Evolutionary conservation across 2,329 filamentous ascomycete species (phyloP), one percentile per base, ranked within the genome.

Genomic region (Aspergillus melleus): DNA sequence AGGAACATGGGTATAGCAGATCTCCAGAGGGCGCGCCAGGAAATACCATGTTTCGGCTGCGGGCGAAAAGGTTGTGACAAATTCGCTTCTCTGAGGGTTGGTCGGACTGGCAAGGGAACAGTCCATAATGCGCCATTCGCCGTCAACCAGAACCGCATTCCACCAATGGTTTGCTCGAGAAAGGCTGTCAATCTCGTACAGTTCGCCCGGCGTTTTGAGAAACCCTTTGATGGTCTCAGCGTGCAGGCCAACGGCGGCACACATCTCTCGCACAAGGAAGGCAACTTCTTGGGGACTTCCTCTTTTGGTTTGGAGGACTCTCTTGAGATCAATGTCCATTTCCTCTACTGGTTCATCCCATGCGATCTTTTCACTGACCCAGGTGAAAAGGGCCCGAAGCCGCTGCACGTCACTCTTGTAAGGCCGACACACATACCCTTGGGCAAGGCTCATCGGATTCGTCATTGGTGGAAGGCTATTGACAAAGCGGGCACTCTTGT

Each of bases 291-390:
- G 87, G 20, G 92, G 89, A 65, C 90, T 96, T 5, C 88, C 95
- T 62, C 93, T 85, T 74, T 90, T 93, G 19, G 87, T 88, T 66
- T 95, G 89, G 32, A 99, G 88, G 4, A 96, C 91, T 51, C 91
- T 86, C 57, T 90, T 85, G 2, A 92, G 89, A 73, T 99, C 92
- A 55, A 95, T 72, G 19, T 77, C 80, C 8, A 89, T 84, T n/a
- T 89, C 90, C 66, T 96, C 92, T 64, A 92, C 92, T 65, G 96
- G 92, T 69, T 97, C 94, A 55, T 99, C 95, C 95, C 95, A 99
- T 32, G 86, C 86, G 58, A 99, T 88, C 68, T 94, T 92, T 73
- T 99, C 95, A n/a, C 91, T 86, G 5, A 96, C 91, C 94, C 94
- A 99, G 1, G 91, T 97, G 71, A 98, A 99, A 63, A 99, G 98